A percentile compares a stretch with the other conserved stretches of the same genome.
Evolutionary conservation across 352 stramenopile genomes (phyloP).

Genomic region (Globisporangium nodosum): DNA sequence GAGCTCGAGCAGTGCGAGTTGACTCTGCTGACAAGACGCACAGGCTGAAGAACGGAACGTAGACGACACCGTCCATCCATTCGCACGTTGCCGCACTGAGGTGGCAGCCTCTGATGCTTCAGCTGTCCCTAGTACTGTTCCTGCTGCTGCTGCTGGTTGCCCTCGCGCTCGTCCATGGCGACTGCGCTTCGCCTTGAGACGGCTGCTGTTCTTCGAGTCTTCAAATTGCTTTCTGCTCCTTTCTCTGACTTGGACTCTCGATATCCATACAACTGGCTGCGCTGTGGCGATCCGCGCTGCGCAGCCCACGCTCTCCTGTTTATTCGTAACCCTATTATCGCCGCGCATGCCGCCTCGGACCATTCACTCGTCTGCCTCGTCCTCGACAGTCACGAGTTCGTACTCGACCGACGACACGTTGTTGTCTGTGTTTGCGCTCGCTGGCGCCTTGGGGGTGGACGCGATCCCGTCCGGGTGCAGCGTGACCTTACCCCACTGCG

Average conservation of each 20-base stretch:
- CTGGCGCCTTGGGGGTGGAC: constrained; percentile 58
- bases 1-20: no score
- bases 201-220: neutral
- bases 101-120: neutral
- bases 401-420: constrained; percentile 83
- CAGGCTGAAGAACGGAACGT: no score
- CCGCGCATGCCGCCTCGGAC: neutral
- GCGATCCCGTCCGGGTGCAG: constrained; percentile 62
- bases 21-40: no score
- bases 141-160: neutral
- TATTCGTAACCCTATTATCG: constrained; percentile 7
- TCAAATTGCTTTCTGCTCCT: neutral
- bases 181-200: neutral
- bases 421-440: constrained; percentile 46
- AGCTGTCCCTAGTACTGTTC: neutral
- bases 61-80: no score
- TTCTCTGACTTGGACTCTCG: no score
- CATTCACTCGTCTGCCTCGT: constrained; percentile 32
- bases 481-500: constrained; percentile 79
- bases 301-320: neutral
- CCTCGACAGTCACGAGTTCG: constrained; percentile 75
- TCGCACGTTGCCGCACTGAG: no score
- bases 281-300: neutral
- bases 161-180: neutral
- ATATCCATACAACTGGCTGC: neutral